These are phyloP conservation scores for Mycena vulgaris DNA, from an alignment of 768 basidiomycete genomes.

Conservation along the genomic window DNA sequence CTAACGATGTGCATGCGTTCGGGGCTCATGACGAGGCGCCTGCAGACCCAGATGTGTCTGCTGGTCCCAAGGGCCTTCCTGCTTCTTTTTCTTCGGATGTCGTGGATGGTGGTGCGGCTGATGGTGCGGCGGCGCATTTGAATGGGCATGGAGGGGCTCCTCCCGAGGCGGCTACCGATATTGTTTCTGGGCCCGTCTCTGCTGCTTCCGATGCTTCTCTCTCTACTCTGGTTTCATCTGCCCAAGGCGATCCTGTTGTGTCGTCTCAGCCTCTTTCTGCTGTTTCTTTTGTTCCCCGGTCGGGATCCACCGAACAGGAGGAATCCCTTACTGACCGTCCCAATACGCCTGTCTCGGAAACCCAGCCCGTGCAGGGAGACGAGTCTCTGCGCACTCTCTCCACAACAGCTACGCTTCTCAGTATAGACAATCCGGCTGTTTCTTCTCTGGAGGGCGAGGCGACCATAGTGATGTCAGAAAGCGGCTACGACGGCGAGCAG, in stretches of 20 bases:
- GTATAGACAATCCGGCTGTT: conserved; percentile 54
- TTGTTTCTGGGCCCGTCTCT: conserved; percentile 37
- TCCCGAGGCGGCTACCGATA: conserved; percentile 42
- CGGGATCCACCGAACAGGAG: conserved; percentile 56
- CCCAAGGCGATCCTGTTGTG: conserved; percentile 44
- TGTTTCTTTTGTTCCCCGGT: conserved; percentile 55
- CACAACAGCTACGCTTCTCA: conserved; percentile 66
- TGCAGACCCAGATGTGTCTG: conserved; percentile 47
- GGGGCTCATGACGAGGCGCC: conserved; percentile 38
- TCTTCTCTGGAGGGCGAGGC: conserved; percentile 45
- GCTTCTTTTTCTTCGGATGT: conserved; percentile 40
- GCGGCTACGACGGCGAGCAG: conserved; percentile 28
- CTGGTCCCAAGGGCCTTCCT: conserved; percentile 42
- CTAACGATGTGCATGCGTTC: conserved; percentile 48
- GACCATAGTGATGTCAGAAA: conserved; percentile 36
- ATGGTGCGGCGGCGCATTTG: conserved; percentile 38
- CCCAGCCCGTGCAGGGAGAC: conserved; percentile 33
- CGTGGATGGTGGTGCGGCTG: conserved; percentile 41
- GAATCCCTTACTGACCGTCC: conserved; percentile 60
- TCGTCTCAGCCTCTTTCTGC: conserved; percentile 56
- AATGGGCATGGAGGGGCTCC: conserved; percentile 41
- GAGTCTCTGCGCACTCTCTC: conserved; percentile 62
- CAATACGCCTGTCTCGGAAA: conserved; percentile 59
- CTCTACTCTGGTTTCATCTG: conserved; percentile 47
- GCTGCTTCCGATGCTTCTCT: conserved; percentile 49